Percentiles rank a stretch among this genome's conserved stretches.
Conservation (phyloP, 345 rosid species). For the Hibiscus mutabilis region DNA sequence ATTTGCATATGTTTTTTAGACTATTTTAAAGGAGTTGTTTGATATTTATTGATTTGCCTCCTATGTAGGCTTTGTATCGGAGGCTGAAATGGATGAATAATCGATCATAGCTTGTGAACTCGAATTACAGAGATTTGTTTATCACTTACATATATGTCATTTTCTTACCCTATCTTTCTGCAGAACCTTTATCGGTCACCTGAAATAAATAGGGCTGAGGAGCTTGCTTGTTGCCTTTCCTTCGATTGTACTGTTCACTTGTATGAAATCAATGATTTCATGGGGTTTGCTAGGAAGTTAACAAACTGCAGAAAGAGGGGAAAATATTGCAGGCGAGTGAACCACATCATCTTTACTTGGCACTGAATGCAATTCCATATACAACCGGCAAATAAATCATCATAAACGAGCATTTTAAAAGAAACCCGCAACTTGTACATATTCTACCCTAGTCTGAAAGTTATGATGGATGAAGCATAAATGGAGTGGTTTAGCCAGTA, state of each 20-base stretch:
- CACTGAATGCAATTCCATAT: constrained; percentile 8
- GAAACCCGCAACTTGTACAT: background rate
- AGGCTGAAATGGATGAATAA: background rate
- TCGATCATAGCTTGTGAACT: background rate
- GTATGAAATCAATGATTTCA: background rate
- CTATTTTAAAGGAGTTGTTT: background rate
- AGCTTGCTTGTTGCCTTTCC: background rate
- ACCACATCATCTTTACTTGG: background rate
- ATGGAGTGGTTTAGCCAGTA: background rate
- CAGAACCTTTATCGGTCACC: background rate
- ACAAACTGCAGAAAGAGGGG: background rate
- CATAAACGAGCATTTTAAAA: background rate
- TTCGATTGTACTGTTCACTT: background rate
- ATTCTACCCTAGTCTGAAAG: background rate
- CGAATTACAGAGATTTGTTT: background rate
- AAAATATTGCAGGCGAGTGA: background rate
- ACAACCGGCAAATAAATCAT: background rate
- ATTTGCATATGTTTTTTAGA: background rate
- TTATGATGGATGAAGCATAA: background rate
- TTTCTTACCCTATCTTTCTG: background rate
- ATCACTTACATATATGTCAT: background rate
- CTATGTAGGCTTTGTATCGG: background rate
- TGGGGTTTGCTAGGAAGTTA: background rate
- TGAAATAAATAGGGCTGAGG: background rate
- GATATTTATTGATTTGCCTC: background rate